Conservation (phyloP, 495 filamentous ascomycete genomes). For the Lophiotrema nucula region DNA sequence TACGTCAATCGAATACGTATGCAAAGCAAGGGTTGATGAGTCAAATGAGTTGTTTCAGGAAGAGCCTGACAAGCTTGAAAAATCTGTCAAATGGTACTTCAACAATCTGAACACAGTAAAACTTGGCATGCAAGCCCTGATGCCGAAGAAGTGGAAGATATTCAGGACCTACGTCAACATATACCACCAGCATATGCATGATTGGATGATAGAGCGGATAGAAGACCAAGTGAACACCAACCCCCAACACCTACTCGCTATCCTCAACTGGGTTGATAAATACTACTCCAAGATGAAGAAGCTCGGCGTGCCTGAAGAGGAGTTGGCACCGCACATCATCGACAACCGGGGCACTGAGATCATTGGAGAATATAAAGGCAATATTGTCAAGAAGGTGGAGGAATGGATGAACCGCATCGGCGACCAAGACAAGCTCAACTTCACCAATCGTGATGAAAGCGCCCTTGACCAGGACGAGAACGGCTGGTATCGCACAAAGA, state of each 20-base stretch:
- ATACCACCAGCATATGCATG: conserved; percentile 93
- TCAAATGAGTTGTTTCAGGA: conserved; percentile 72
- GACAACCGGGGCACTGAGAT: conserved; percentile 86
- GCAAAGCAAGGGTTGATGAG: conserved; percentile 70
- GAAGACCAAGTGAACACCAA: conserved; percentile 70
- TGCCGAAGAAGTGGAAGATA: conserved; percentile 98
- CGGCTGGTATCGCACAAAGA: conserved; percentile 84
- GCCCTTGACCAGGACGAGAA: conserved; percentile 83
- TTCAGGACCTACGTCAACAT: conserved; percentile 84
- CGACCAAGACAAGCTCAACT: conserved; percentile 71
- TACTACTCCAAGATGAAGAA: conserved; percentile 96
- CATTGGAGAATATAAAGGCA: conserved; percentile 85
- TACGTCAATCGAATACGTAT: conserved; percentile 70
- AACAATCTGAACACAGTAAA: conserved; percentile 92
- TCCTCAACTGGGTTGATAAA: conserved; percentile 92
- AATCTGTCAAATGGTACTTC: conserved; percentile 91
- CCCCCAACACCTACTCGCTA: conserved; percentile 77
- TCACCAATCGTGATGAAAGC: conserved; percentile 71
- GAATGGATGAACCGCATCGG: conserved; percentile 97
- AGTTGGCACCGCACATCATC: conserved; percentile 73
- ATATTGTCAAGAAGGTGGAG: conserved; percentile 92
- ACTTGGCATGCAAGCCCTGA: conserved; percentile 80
- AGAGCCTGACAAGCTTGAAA: conserved; percentile 79
- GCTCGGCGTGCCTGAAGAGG: conserved; percentile 66
- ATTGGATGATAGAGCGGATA: conserved; percentile 76